phyloP scores from a whole-genome alignment of 2,329 filamentous ascomycete genomes.

The Leptographium radiaticola region DNA sequence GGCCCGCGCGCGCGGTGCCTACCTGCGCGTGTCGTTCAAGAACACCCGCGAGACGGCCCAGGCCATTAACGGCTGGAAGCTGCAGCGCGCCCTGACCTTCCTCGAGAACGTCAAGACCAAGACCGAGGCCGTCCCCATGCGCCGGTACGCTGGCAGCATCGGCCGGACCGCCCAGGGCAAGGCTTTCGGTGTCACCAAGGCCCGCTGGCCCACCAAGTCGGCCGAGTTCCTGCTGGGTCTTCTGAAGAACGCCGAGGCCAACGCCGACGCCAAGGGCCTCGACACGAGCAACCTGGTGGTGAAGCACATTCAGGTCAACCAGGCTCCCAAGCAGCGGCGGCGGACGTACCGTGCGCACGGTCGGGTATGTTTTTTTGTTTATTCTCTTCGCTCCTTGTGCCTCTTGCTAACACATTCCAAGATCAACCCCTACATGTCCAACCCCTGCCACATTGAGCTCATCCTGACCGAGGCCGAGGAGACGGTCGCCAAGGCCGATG shows the following conservation, averaged over 20 bases:
- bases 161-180: conserved; percentile 98
- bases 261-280: conserved; percentile 92
- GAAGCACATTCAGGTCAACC: conserved; percentile 99
- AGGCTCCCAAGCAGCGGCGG: conserved; percentile 98
- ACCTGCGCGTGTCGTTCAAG: conserved; percentile 99
- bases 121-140: conserved; percentile 96
- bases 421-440: conserved; percentile 99
- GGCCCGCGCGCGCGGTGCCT: conserved; percentile 94
- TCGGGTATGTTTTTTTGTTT: conserved; percentile 51
- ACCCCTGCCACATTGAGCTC: conserved; percentile 99
- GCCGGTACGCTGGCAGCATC: conserved; percentile 90
- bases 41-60: conserved; percentile 99
- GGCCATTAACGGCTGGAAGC: conserved; percentile 98
- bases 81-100: conserved; percentile 88
- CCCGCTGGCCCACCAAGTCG: conserved; percentile 98
- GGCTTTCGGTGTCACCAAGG: conserved; percentile 94
- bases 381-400: not conserved
- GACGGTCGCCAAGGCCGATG: conserved; percentile 80
- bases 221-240: conserved; percentile 96
- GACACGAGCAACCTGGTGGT: conserved; percentile 95
- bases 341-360: conserved; percentile 99
- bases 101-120: conserved; percentile 97
- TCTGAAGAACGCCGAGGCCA: conserved; percentile 94
- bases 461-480: conserved; percentile 98
- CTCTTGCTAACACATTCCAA: conserved; percentile 21